These are phyloP conservation scores for Leccinum subtestaceum DNA, from an alignment of 768 basidiomycete species.

Conservation along the genomic window DNA sequence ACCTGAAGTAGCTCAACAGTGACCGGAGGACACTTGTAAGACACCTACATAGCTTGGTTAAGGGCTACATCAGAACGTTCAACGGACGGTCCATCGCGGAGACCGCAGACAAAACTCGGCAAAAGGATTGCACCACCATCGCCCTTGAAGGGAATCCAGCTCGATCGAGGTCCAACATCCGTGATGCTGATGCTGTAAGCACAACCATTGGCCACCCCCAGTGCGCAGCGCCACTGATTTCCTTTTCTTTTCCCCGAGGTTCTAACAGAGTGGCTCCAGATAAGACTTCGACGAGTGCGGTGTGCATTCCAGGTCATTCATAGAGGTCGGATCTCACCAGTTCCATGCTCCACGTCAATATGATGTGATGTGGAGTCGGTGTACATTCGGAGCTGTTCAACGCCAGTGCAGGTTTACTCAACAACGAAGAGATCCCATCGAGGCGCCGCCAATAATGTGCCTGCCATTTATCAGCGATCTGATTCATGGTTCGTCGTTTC, in stretches of 20 bases:
- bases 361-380: neutral
- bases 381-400: neutral
- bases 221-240: neutral
- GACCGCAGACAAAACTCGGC: neutral
- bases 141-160: neutral
- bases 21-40: neutral
- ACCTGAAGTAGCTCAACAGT: neutral
- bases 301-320: neutral
- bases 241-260: neutral
- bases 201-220: neutral
- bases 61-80: neutral
- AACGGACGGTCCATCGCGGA: neutral
- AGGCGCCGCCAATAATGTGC: neutral
- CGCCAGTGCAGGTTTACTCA: neutral
- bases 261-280: neutral
- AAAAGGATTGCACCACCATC: neutral
- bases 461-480: conserved; percentile 1
- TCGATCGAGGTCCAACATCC: neutral
- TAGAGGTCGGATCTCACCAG: neutral
- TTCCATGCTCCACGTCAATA: neutral
- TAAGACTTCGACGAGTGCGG: neutral
- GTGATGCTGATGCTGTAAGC: neutral
- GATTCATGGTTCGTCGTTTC: neutral
- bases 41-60: neutral
- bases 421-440: neutral